Percentiles rank a stretch among this genome's conserved stretches.
These are phyloP conservation scores for Cytospora leucostoma DNA, from an alignment of 2,329 filamentous ascomycete species.

Conservation along the genomic window DNA sequence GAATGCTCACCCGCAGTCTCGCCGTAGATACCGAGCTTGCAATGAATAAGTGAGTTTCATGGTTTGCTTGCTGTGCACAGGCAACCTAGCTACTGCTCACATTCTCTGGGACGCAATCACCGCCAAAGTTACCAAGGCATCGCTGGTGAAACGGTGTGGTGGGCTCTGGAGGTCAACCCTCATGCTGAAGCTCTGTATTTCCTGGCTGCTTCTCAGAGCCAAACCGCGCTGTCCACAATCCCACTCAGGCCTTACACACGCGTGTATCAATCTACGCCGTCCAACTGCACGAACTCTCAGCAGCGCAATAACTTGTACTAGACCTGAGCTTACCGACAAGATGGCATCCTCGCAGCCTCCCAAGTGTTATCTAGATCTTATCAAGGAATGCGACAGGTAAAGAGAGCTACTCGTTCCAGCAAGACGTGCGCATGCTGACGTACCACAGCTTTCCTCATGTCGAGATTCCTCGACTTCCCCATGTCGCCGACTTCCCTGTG, in stretches of 20 bases:
- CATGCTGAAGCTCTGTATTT: neutral
- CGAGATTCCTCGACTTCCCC: constrained; percentile 39
- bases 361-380: constrained; percentile 22
- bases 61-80: too few species aligned
- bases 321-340: constrained; percentile 21
- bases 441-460: constrained; percentile 48
- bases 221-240: neutral
- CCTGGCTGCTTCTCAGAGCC: neutral
- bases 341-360: constrained; percentile 10
- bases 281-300: neutral
- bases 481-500: constrained; percentile 34
- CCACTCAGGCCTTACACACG: neutral
- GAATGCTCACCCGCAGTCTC: too few species aligned
- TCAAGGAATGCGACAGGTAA: constrained; percentile 25
- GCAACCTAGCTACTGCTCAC: too few species aligned
- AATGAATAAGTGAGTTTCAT: too few species aligned
- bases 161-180: neutral
- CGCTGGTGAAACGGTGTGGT: neutral
- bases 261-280: neutral
- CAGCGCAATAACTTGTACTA: neutral
- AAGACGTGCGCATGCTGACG: neutral
- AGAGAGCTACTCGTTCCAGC: neutral
- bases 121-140: neutral
- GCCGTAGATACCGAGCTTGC: too few species aligned
- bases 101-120: too few species aligned